A percentile compares a stretch with the other conserved stretches of the same genome.
Evolutionary conservation across 129 eudicot genomes (phyloP).

Genomic region (Artemisia tridentata): DNA sequence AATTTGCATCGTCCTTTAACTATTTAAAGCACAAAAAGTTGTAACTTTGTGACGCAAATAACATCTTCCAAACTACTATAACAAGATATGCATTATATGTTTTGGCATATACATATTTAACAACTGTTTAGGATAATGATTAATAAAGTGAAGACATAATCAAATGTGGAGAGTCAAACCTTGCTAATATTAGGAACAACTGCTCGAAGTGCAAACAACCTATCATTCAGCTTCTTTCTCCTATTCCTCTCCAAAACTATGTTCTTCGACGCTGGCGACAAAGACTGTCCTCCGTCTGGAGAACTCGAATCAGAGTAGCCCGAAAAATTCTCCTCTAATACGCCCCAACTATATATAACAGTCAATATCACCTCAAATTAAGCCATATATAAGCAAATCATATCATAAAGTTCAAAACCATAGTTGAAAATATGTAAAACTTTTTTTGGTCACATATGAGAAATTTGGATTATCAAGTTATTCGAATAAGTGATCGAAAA

Average conservation of each 20-base stretch:
- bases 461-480: background rate
- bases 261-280: constrained; percentile 54
- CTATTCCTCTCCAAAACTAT: constrained; percentile 80
- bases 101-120: background rate
- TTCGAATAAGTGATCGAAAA: background rate
- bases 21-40: background rate
- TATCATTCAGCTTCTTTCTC: constrained; percentile 74
- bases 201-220: constrained; percentile 81
- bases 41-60: background rate
- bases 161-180: constrained; percentile 32
- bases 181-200: constrained; percentile 87
- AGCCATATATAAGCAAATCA: too few species aligned
- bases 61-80: background rate
- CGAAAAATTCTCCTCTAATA: constrained; percentile 52
- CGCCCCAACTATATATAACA: constrained; percentile 35
- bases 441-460: too few species aligned
- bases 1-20: background rate
- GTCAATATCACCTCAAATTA: background rate
- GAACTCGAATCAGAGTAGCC: constrained; percentile 77
- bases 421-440: too few species aligned
- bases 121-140: background rate
- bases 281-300: constrained; percentile 68
- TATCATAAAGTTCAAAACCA: too few species aligned
- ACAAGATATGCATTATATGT: background rate
- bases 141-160: background rate